phyloP scores from a whole-genome alignment of 2,329 filamentous ascomycete species.

The Colletotrichum sp. region DNA sequence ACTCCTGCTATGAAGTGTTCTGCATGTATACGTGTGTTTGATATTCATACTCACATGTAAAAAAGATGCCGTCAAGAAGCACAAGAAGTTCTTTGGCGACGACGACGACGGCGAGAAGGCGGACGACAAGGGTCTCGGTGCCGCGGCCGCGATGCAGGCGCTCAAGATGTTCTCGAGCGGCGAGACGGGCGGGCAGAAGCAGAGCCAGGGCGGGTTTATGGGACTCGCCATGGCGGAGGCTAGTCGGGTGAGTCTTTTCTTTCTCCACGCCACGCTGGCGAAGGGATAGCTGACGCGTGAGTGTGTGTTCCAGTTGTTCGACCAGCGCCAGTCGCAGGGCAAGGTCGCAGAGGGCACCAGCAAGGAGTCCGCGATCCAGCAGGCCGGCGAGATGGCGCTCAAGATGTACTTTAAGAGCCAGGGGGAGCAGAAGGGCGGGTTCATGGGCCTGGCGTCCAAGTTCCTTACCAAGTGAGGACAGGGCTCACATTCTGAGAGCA shows the following conservation, averaged over 20 bases:
- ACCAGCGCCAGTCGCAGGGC: conserved; percentile 60
- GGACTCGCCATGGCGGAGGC: conserved; percentile 89
- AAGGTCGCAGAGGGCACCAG: conserved; percentile 63
- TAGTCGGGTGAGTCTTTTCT: conserved; percentile 63
- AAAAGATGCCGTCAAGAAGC: conserved; percentile 72
- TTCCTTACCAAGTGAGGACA: conserved; percentile 37
- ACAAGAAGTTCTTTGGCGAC: conserved; percentile 75
- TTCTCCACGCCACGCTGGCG: not conserved
- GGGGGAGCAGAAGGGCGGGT: conserved; percentile 54
- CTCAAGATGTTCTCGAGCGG: conserved; percentile 78
- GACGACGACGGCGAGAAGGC: conserved; percentile 51
- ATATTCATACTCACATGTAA: not conserved
- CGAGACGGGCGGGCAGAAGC: conserved; percentile 45
- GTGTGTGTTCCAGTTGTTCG: conserved; percentile 56
- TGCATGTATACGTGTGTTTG: not conserved
- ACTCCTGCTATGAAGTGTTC: not conserved
- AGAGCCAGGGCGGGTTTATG: conserved; percentile 80
- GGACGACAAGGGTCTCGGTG: conserved; percentile 63
- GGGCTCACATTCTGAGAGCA: no score
- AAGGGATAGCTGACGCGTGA: not conserved
- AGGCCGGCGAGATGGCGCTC: conserved; percentile 84
- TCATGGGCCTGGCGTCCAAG: conserved; percentile 55
- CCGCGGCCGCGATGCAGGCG: conserved; percentile 81
- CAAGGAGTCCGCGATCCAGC: conserved; percentile 81
- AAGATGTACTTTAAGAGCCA: conserved; percentile 91